Evolutionary conservation across 2,329 filamentous ascomycete genomes (phyloP).

Genomic region (Emmonsiellopsis sp.): DNA sequence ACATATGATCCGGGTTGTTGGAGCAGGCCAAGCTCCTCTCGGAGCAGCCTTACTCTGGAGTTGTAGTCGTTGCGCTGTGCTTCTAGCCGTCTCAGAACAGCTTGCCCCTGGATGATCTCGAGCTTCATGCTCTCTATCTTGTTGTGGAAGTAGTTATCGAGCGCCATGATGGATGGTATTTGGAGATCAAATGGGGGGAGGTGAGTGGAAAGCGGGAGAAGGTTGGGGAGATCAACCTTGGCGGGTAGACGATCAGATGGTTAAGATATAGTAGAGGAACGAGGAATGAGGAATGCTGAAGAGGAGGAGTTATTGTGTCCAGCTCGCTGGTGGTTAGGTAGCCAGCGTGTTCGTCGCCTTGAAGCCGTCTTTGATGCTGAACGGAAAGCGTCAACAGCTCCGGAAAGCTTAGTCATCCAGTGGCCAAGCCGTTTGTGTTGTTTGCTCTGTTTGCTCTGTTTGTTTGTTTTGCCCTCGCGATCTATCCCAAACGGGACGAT

Average conservation of each 20-base stretch:
- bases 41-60: slow-evolving; percentile 84
- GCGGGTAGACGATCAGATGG: not conserved
- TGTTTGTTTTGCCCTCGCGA: not conserved
- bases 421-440: not conserved
- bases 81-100: slow-evolving; percentile 86
- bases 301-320: not conserved
- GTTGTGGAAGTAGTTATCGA: slow-evolving; percentile 99
- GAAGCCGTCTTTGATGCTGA: not conserved
- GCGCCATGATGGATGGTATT: slow-evolving; percentile 64
- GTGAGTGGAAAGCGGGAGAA: not conserved
- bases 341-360: not conserved
- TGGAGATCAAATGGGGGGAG: not conserved
- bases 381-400: not conserved
- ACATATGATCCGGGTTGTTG: slow-evolving; percentile 98
- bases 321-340: not conserved
- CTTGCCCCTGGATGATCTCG: slow-evolving; percentile 98
- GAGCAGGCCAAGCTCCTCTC: slow-evolving; percentile 89
- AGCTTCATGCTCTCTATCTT: slow-evolving; percentile 99
- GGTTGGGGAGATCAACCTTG: not conserved
- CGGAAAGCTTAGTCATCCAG: not conserved
- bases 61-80: slow-evolving; percentile 99
- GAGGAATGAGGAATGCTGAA: not conserved
- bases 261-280: not conserved
- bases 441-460: not conserved
- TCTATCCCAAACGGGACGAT: no score